These are phyloP conservation scores for Cardamine occulta DNA, from an alignment of 345 rosid species.

Conservation along the genomic window DNA sequence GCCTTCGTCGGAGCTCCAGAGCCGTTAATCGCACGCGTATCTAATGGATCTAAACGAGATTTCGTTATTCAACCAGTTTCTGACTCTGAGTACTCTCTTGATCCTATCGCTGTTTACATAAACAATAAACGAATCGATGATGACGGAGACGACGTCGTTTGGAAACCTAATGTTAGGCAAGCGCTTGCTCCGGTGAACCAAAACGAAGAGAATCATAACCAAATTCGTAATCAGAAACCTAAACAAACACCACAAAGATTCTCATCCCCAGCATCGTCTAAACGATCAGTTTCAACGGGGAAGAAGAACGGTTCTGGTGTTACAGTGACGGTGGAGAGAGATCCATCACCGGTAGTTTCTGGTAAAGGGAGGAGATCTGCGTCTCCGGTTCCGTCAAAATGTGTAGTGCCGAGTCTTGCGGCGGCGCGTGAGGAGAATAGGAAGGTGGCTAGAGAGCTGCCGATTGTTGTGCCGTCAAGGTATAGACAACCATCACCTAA, in stretches of 20 bases:
- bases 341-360: conserved; percentile 64
- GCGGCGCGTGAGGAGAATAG: conserved; percentile 82
- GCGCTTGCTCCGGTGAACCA: conserved; percentile 59
- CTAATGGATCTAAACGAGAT: conserved; percentile 67
- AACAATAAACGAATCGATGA: conserved; percentile 48
- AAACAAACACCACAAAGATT: conserved; percentile 65
- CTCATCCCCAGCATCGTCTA: conserved; percentile 74
- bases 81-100: conserved; percentile 70
- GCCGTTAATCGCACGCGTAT: conserved; percentile 78
- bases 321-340: conserved; percentile 53
- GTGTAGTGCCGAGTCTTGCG: conserved; percentile 81
- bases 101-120: conserved; percentile 76
- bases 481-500: conserved; percentile 90
- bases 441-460: conserved; percentile 67
- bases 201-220: conserved; percentile 33
- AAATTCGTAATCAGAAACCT: conserved; percentile 37
- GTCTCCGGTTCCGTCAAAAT: conserved; percentile 89
- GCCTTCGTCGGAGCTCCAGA: conserved; percentile 81
- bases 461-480: conserved; percentile 91
- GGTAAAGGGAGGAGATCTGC: conserved; percentile 83
- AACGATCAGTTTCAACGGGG: conserved; percentile 60
- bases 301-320: conserved; percentile 48
- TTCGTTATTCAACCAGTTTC: conserved; percentile 89
- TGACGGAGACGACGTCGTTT: not conserved
- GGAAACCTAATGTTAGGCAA: conserved; percentile 44